A percentile compares a stretch with the other conserved stretches of the same genome.
These are phyloP conservation scores for Juglanconis juglandina DNA, from an alignment of 2,329 filamentous ascomycete genomes.

Conservation along the genomic window DNA sequence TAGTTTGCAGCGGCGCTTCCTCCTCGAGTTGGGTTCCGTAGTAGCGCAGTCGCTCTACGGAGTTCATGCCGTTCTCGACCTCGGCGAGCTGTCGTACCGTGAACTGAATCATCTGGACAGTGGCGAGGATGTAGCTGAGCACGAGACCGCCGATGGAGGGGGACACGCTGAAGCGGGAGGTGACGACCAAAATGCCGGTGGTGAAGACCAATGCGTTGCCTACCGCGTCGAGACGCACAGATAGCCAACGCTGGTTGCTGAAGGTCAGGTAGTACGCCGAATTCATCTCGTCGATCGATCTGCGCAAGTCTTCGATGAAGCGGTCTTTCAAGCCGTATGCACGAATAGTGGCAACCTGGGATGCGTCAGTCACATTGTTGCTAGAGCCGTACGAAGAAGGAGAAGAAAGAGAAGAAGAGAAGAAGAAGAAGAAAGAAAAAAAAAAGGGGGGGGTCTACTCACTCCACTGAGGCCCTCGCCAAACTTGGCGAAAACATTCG, in stretches of 20 bases:
- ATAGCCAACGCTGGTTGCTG: constrained; percentile 92
- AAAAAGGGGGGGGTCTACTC: constrained; percentile 9
- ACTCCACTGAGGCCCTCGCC: constrained; percentile 61
- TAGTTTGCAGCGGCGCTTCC: constrained; percentile 78
- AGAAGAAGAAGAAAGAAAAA: not conserved
- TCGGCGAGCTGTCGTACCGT: constrained; percentile 90
- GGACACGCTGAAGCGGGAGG: constrained; percentile 78
- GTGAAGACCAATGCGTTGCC: constrained; percentile 83
- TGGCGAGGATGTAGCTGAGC: constrained; percentile 86
- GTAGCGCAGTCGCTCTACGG: constrained; percentile 85
- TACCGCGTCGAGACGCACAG: constrained; percentile 77
- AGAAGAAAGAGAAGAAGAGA: not conserved
- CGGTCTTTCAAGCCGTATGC: constrained; percentile 61
- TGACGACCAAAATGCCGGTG: constrained; percentile 86
- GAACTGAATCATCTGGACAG: constrained; percentile 95
- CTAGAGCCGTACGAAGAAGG: not conserved
- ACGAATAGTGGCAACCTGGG: constrained; percentile 50
- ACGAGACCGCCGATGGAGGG: constrained; percentile 86
- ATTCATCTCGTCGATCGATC: constrained; percentile 86
- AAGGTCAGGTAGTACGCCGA: constrained; percentile 93
- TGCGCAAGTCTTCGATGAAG: constrained; percentile 59
- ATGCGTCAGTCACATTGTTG: too few species aligned
- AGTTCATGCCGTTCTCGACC: constrained; percentile 97
- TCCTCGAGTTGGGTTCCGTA: constrained; percentile 85
- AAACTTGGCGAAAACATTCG: constrained; percentile 62